These are phyloP conservation scores for Candida nanaspora DNA, from an alignment of 805 yeast genomes.

Conservation along the genomic window DNA sequence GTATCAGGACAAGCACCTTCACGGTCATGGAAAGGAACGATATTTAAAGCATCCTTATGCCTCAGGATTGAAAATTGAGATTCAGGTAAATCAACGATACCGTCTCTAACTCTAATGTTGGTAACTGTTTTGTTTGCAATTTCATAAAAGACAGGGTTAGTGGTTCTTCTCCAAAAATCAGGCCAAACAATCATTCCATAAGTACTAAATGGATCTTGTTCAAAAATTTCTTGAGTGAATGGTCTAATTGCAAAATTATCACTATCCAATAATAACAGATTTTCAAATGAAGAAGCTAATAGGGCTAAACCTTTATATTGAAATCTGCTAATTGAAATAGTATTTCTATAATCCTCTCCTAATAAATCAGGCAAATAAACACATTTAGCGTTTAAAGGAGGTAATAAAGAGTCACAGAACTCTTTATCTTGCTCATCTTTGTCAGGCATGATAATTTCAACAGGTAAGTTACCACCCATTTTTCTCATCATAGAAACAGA, in stretches of 20 bases:
- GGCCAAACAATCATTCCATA: constrained; percentile 58
- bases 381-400: constrained; percentile 34
- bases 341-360: constrained; percentile 21
- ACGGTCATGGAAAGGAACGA: constrained; percentile 50
- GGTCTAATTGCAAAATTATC: constrained; percentile 44
- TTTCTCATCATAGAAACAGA: constrained; percentile 40
- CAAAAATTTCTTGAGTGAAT: constrained; percentile 43
- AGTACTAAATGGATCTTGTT: constrained; percentile 34
- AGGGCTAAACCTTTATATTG: constrained; percentile 32
- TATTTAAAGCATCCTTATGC: constrained; percentile 9
- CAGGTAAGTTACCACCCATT: constrained; percentile 41
- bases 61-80: constrained; percentile 10
- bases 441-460: constrained; percentile 33
- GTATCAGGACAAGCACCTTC: constrained; percentile 55
- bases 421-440: constrained; percentile 29
- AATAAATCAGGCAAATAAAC: constrained; percentile 30
- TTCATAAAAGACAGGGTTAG: constrained; percentile 50
- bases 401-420: constrained; percentile 32
- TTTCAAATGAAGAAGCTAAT: constrained; percentile 39
- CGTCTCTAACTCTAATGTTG: constrained; percentile 28
- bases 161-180: constrained; percentile 60
- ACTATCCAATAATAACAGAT: constrained; percentile 37
- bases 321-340: constrained; percentile 21
- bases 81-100: constrained; percentile 17
- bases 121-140: constrained; percentile 39